phyloP scores from a whole-genome alignment of 331 rosid genomes.

The Malus hybrid region DNA sequence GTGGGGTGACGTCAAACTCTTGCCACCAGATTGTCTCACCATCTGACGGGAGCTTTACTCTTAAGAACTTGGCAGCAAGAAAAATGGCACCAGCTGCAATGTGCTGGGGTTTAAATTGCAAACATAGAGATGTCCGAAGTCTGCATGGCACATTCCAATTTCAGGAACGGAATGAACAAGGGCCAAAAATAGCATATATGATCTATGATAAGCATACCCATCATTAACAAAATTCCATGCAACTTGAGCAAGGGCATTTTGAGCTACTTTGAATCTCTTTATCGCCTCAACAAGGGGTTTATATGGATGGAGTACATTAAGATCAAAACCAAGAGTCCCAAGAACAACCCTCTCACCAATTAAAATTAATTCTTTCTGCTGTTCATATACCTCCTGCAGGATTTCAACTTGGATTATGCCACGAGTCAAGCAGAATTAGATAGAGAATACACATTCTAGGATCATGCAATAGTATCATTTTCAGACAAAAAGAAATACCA shows the following conservation, averaged over 20 bases:
- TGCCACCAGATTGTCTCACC: slow-evolving; percentile 96
- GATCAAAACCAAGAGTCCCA: slow-evolving; percentile 93
- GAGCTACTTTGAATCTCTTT: slow-evolving; percentile 96
- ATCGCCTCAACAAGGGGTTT: slow-evolving; percentile 99
- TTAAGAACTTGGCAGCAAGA: slow-evolving; percentile 97
- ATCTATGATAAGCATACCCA: slow-evolving; percentile 56
- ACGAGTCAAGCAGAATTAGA: not conserved
- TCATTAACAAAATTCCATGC: slow-evolving; percentile 99
- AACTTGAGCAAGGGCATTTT: slow-evolving; percentile 97
- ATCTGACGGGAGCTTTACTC: slow-evolving; percentile 94
- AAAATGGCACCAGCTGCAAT: slow-evolving; percentile 99
- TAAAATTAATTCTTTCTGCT: slow-evolving; percentile 85
- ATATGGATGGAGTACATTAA: slow-evolving; percentile 92
- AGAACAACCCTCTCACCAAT: slow-evolving; percentile 93
- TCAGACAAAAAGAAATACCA: not conserved
- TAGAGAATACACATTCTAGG: not conserved
- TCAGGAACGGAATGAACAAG: slow-evolving; percentile 40
- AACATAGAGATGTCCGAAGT: slow-evolving; percentile 95
- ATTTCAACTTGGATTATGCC: slow-evolving; percentile 13
- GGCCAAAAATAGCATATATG: slow-evolving; percentile 21
- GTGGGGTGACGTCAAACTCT: too few relatives aligned
- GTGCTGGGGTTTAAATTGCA: slow-evolving; percentile 98
- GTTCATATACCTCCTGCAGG: slow-evolving; percentile 90
- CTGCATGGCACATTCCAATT: slow-evolving; percentile 72
- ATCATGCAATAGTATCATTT: not conserved